These are phyloP conservation scores for Rhizophagus clarus DNA, from an alignment of 192 early-diverging fungal species.

Conservation along the genomic window DNA sequence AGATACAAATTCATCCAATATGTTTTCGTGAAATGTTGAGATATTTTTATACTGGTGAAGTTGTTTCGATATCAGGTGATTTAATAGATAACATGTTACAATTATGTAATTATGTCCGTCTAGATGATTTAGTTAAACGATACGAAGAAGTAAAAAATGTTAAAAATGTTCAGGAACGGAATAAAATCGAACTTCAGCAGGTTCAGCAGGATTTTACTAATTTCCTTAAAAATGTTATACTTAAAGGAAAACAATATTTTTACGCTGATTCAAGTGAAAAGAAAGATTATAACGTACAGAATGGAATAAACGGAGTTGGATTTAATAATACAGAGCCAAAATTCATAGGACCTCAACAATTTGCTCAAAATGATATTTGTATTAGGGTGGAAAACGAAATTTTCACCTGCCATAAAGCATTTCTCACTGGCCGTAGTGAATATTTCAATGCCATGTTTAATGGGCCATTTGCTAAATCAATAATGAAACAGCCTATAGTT, in stretches of 20 bases:
- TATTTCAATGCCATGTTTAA: conserved; percentile 49
- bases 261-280: not conserved
- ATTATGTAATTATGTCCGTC: conserved; percentile 36
- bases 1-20: conserved; percentile 36
- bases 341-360: not conserved
- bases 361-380: conserved; percentile 41
- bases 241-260: not conserved
- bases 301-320: not conserved
- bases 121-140: conserved; percentile 28
- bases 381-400: conserved; percentile 35
- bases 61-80: conserved; percentile 20
- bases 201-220: conserved; percentile 37
- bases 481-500: conserved; percentile 9
- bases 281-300: not conserved
- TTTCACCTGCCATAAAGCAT: conserved; percentile 49
- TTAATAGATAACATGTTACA: conserved; percentile 33
- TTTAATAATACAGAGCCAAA: not conserved
- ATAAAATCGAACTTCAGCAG: conserved; percentile 30
- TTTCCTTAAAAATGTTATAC: conserved; percentile 33
- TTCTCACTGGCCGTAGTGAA: conserved; percentile 41
- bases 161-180: not conserved
- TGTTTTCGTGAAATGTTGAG: conserved; percentile 41
- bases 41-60: conserved; percentile 50
- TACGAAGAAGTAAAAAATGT: not conserved
- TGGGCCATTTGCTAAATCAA: conserved; percentile 43